These are phyloP conservation scores for Scheffersomyces coipomensis DNA, from an alignment of 805 yeast species.

Conservation along the genomic window DNA sequence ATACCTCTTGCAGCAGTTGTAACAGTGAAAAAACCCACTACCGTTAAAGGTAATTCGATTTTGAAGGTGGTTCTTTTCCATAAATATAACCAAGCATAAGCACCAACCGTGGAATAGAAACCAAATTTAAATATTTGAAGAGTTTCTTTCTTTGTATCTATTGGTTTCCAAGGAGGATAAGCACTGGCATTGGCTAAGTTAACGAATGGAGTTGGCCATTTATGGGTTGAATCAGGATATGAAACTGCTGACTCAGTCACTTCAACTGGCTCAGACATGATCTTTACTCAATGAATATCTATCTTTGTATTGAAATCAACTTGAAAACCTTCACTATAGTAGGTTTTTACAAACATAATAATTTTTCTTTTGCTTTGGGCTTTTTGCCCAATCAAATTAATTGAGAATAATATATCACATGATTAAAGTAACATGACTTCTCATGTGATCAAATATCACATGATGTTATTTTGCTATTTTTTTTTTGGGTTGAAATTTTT, in stretches of 20 bases:
- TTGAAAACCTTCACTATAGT: too few relatives aligned
- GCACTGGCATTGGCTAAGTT: constrained; percentile 36
- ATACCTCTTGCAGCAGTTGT: constrained; percentile 51
- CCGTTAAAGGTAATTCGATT: constrained; percentile 36
- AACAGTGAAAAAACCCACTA: constrained; percentile 45
- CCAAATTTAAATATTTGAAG: constrained; percentile 45
- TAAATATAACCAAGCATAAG: constrained; percentile 46
- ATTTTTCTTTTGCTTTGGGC: too few relatives aligned
- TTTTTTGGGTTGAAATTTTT: too few relatives aligned
- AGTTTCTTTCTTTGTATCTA: constrained; percentile 54
- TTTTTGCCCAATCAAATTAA: constrained; percentile 9
- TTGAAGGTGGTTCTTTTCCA: constrained; percentile 44
- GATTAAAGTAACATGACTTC: not conserved
- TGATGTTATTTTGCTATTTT: too few relatives aligned
- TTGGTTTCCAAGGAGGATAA: constrained; percentile 51
- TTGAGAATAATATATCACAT: too few relatives aligned
- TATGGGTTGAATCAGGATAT: constrained; percentile 38
- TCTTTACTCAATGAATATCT: too few relatives aligned
- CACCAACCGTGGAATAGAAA: constrained; percentile 47
- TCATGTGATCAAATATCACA: not conserved
- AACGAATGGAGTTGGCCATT: constrained; percentile 42
- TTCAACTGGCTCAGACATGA: constrained; percentile 17
- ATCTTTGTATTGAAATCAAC: not conserved
- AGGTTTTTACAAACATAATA: too few relatives aligned
- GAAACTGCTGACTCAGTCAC: not conserved